Base-by-base conservation (phyloP, 176 grass and related monocot species). In the Oryza punctata region DNA sequence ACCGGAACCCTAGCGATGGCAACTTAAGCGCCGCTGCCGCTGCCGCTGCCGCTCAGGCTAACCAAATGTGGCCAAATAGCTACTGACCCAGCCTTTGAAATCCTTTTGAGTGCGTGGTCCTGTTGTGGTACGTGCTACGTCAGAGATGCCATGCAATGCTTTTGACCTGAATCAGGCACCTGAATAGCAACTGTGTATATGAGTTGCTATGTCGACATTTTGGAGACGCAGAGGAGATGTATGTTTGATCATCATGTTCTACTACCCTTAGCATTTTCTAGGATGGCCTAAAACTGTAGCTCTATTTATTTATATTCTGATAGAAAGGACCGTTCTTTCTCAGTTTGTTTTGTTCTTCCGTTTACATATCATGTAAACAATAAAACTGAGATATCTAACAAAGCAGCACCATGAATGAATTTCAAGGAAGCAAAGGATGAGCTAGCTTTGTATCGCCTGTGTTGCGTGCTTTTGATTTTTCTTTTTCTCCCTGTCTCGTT, bases 31-130 rank as follows among this genome's bases (percentile, higher is more conserved):
- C 37, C 6, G 37, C 37, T 38, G 37, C 40, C 40, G 37, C 37
- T 38, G 37, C 40, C 40, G 40, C 77, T 52, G 65, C 81, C 47
- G 80, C 79, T 59, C 93, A 90, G 87, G 83, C 70, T 70, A 85
- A 88, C 79, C 93, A 87, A 67, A 85, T 94, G 78, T 94, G 93
- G 93, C 87, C 88, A 24, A 91, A 88, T 50, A 79, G 26, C 67
- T 94, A 92, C 81, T 94, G 85, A 87, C 73, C 78, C 15, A 29
- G 47, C 25, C 41, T 12, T 67, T 46, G 13, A 59, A 59, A 25
- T 47, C 21, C 76, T 66, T 65, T 66, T 57, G 32, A 72, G 64
- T 78, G 33, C 12, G 32, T 40, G 52, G 38, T 75, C 35, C 65
- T 69, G 28, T 52, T 77, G 73, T 84, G 59, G 61, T 82, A 65